Evolutionary conservation across 176 grass and related monocot genomes (phyloP).

Genomic region (Triticum monococcum): DNA sequence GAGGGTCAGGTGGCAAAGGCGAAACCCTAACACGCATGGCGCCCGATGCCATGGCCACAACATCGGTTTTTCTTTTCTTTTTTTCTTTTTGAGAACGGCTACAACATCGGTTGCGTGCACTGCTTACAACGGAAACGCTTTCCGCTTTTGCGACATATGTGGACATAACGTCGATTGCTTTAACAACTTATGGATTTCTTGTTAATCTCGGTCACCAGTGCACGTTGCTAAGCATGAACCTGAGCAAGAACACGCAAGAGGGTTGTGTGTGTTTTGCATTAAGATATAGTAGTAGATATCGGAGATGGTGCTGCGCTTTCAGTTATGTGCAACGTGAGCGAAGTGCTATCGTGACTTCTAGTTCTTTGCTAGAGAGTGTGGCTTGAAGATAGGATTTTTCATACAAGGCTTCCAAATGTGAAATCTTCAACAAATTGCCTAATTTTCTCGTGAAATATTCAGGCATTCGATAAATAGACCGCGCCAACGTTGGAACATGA

Average conservation of each 20-base stretch:
- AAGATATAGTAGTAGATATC: no score
- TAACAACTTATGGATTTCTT: background rate
- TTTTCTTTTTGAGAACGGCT: no score
- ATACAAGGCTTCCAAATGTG: background rate
- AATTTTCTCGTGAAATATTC: no score
- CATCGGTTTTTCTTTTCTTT: no score
- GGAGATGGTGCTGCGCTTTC: background rate
- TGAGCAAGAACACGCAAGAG: background rate
- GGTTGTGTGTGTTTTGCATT: background rate
- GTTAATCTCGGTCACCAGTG: background rate
- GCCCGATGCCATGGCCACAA: no score
- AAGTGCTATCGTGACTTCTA: no score
- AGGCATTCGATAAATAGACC: no score
- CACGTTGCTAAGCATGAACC: background rate
- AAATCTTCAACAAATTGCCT: background rate
- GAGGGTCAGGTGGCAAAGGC: background rate
- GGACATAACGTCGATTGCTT: background rate
- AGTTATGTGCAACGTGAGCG: no score
- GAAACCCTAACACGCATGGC: background rate
- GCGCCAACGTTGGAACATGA: background rate
- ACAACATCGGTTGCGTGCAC: background rate
- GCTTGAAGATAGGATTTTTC: no score
- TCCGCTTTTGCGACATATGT: background rate
- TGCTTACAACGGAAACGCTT: background rate
- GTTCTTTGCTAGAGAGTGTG: no score